Evolutionary conservation across 2,329 filamentous ascomycete species (phyloP).

Genomic region (Aureobasidium sp.): DNA sequence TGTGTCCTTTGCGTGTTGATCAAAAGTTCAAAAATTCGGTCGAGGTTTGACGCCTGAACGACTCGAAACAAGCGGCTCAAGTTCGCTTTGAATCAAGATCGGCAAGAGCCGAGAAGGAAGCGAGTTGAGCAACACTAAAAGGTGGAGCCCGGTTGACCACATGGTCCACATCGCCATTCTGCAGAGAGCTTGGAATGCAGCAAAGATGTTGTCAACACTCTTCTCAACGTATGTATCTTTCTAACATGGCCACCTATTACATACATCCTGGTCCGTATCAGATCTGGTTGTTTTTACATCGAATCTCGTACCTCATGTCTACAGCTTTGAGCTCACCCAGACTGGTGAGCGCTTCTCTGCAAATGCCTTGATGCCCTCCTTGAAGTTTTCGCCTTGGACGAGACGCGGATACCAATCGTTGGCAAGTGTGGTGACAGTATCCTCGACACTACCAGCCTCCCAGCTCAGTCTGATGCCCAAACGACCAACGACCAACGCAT

Average conservation of each 20-base stretch:
- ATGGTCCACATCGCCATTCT: constrained; percentile 1
- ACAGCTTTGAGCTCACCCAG: constrained; percentile 44
- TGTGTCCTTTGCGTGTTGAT: neutral
- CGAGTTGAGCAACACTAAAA: neutral
- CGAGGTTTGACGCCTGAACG: neutral
- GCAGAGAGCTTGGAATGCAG: neutral
- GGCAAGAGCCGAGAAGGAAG: neutral
- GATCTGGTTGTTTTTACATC: too few species aligned
- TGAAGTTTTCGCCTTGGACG: constrained; percentile 40
- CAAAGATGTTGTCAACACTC: neutral
- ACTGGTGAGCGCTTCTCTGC: constrained; percentile 42
- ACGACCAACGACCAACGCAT: constrained; percentile 19
- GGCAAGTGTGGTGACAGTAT: constrained; percentile 29
- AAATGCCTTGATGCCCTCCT: constrained; percentile 45
- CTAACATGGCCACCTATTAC: too few species aligned
- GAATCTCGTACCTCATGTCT: neutral
- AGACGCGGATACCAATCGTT: constrained; percentile 35
- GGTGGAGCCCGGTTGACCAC: constrained; percentile 6
- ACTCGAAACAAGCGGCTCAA: constrained; percentile 1
- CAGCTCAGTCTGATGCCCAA: constrained; percentile 19
- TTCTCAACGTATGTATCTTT: neutral
- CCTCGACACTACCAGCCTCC: constrained; percentile 18
- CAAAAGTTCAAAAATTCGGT: neutral
- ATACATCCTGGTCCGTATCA: too few species aligned
- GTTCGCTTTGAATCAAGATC: neutral